Evolutionary conservation across 768 basidiomycete genomes (phyloP), one percentile per base, ranked within the genome.

Genomic region (Sporobolomyces phaffii): DNA sequence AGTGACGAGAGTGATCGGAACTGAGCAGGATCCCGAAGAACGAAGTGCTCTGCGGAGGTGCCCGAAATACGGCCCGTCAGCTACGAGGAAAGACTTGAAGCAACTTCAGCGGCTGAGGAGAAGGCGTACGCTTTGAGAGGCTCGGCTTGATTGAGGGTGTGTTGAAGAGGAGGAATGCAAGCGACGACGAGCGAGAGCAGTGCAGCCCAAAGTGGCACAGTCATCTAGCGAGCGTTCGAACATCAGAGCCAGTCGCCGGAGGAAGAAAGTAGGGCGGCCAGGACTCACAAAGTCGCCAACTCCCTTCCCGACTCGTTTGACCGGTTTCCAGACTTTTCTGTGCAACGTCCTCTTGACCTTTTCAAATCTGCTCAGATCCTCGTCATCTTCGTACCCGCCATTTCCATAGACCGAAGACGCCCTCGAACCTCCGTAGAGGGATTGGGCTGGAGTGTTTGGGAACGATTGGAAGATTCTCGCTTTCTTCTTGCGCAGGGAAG

Each of bases 1-100:
- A 9, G 96, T 91, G 62, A 97, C 82, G 29, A 96, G 80, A 3
- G 93, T 97, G 31, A 97, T 75, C 0, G 93, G 94, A 66, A 97
- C 87, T 14, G 87, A 86, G 66, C 89, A 90, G 65, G 82, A 84
- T 2, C 91, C 89, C 1, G 87, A 85, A 17, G 80, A 79, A 2
- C 79, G 81, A 53, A 92, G 77, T 0, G 89, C 87, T 26, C 73
- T 74, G 64, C 28, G 22, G 11, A 22, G 4, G 2, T 28, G 24
- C 22, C 24, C n/a, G n/a, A n/a, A n/a, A n/a, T 34, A 31, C 26
- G 22, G 29, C 6, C 28, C 17, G 50, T 13, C 9, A 28, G 15
- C 26, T 8, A 10, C 7, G 11, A 20, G 48, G 4, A 13, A 15
- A 15, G 4, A 24, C n/a, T n/a, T n/a, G n/a, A n/a, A n/a, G n/a